A percentile compares a stretch with the other conserved stretches of the same genome.
Evolutionary conservation across 768 basidiomycete species (phyloP).

Genomic region (Pulveroboletus ravenelii): DNA sequence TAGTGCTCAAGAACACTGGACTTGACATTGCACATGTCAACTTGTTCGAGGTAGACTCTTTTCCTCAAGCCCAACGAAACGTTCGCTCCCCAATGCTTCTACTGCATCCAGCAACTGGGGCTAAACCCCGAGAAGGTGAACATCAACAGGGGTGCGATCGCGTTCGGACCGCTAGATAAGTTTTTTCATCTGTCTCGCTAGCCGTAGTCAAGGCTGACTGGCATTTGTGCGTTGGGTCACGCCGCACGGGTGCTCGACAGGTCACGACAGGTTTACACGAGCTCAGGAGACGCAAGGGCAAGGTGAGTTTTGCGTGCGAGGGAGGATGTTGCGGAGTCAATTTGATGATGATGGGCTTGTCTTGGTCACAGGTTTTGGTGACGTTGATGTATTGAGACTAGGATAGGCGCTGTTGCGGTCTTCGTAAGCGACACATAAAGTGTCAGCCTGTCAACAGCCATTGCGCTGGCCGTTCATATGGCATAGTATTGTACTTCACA

Average conservation of each 20-base stretch:
- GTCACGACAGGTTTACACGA: constrained; percentile 79
- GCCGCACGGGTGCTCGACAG: constrained; percentile 79
- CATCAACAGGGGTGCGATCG: constrained; percentile 89
- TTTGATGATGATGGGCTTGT: not conserved
- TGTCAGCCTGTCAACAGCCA: no score
- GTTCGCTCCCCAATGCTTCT: constrained; percentile 79
- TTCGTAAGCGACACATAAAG: constrained; percentile 40
- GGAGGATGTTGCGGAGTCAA: not conserved
- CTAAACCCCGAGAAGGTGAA: constrained; percentile 70
- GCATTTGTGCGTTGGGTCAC: constrained; percentile 32
- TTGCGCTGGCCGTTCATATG: no score
- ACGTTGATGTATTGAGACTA: constrained; percentile 84
- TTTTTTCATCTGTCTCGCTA: constrained; percentile 13
- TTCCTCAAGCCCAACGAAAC: constrained; percentile 77
- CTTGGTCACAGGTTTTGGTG: constrained; percentile 53
- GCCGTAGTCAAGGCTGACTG: constrained; percentile 6
- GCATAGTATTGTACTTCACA: no score
- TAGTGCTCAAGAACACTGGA: constrained; percentile 63
- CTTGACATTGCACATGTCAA: constrained; percentile 68
- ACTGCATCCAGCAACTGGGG: constrained; percentile 61
- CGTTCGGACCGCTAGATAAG: constrained; percentile 78
- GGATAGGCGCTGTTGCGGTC: constrained; percentile 81
- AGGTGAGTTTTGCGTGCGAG: constrained; percentile 36
- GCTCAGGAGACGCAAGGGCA: constrained; percentile 61
- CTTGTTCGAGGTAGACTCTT: constrained; percentile 59